Evolutionary conservation across 805 yeast species (phyloP).

Genomic region (Kuraishia floccosa): DNA sequence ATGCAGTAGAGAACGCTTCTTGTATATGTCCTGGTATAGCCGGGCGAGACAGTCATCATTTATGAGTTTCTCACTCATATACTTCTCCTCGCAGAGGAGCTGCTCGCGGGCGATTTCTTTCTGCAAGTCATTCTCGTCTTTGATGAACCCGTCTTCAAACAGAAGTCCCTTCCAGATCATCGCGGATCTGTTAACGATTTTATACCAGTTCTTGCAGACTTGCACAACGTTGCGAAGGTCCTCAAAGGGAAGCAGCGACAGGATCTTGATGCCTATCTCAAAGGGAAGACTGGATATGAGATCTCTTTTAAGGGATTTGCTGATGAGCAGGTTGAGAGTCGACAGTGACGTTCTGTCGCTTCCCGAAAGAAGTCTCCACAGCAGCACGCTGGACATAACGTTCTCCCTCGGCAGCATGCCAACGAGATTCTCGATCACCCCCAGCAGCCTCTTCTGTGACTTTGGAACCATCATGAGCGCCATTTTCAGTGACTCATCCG

Average conservation of each 20-base stretch:
- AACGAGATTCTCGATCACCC: slow-evolving; percentile 1
- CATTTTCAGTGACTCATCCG: slow-evolving; percentile 6
- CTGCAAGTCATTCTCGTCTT: slow-evolving; percentile 30
- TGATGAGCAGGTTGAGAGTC: slow-evolving; percentile 39
- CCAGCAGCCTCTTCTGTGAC: background rate
- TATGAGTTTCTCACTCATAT: background rate
- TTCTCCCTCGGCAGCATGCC: slow-evolving; percentile 2
- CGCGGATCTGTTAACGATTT: slow-evolving; percentile 45
- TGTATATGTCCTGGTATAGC: slow-evolving; percentile 43
- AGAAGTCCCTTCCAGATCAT: slow-evolving; percentile 63
- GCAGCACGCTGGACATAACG: slow-evolving; percentile 19
- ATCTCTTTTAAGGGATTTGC: slow-evolving; percentile 58
- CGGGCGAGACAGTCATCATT: background rate
- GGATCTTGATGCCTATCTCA: slow-evolving; percentile 59
- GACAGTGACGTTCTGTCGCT: slow-evolving; percentile 54
- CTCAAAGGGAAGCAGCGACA: slow-evolving; percentile 49
- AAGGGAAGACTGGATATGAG: slow-evolving; percentile 58
- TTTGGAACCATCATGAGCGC: slow-evolving; percentile 1
- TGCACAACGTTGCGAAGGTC: slow-evolving; percentile 49
- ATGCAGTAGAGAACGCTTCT: slow-evolving; percentile 44
- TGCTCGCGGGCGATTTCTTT: slow-evolving; percentile 22
- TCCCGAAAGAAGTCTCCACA: slow-evolving; percentile 38
- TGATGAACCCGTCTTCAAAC: slow-evolving; percentile 48
- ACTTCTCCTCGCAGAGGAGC: slow-evolving; percentile 1
- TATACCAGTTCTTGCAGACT: slow-evolving; percentile 65